A percentile compares a stretch with the other conserved stretches of the same genome.
Conservation (phyloP, 192 early-diverging fungal species). For the Backusella sp. region DNA sequence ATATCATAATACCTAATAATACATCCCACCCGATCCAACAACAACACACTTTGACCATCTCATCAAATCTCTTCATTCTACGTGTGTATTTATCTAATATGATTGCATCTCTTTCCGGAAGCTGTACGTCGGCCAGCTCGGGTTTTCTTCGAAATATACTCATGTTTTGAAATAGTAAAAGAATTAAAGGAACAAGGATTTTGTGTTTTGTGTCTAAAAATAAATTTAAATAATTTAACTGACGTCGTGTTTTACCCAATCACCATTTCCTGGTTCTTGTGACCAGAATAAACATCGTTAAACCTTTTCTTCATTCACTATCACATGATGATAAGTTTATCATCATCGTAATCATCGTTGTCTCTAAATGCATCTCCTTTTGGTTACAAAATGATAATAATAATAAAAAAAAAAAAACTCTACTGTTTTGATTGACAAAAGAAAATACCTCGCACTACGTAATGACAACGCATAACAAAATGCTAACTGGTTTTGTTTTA, state of each 20-base stretch:
- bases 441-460: background rate
- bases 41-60: slow-evolving; percentile 33
- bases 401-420: background rate
- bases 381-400: background rate
- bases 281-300: slow-evolving; percentile 46
- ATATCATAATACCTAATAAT: slow-evolving; percentile 2
- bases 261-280: background rate
- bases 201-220: background rate
- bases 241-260: background rate
- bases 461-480: background rate
- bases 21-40: slow-evolving; percentile 37
- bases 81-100: slow-evolving; percentile 23
- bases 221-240: background rate
- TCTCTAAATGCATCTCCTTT: background rate
- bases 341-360: background rate
- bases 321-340: slow-evolving; percentile 37
- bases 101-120: slow-evolving; percentile 13
- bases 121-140: slow-evolving; percentile 4
- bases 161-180: background rate
- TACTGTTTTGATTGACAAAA: background rate
- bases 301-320: slow-evolving; percentile 70
- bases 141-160: background rate
- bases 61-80: slow-evolving; percentile 25
- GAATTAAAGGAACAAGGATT: background rate
- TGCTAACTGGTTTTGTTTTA: background rate